Conservation (phyloP, 176 grass and related monocot species). For the Cenchrus fungigraminus region DNA sequence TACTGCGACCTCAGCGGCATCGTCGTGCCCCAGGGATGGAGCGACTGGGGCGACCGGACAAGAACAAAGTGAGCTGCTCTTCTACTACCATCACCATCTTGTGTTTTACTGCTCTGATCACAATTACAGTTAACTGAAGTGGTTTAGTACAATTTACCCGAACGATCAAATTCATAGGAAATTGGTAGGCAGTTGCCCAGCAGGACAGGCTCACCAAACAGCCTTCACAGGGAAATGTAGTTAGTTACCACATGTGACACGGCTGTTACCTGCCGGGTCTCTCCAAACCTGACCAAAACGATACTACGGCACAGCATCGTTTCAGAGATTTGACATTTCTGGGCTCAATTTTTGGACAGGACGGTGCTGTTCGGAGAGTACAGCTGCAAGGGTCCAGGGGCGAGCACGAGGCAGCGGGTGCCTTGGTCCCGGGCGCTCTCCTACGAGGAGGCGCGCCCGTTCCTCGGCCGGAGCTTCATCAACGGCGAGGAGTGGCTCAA, state of each 20-base stretch:
- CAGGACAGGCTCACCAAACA: constrained; percentile 42
- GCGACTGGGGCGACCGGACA: constrained; percentile 81
- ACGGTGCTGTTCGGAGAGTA: constrained; percentile 82
- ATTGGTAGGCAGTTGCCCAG: background rate
- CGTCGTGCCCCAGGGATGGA: constrained; percentile 82
- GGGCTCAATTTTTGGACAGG: constrained; percentile 47
- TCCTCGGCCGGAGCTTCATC: constrained; percentile 69
- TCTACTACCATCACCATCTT: background rate
- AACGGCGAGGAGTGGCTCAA: constrained; percentile 83
- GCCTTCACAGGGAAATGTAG: constrained; percentile 13
- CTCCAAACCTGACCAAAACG: constrained; percentile 2
- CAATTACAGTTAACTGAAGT: background rate
- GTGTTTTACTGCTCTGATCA: background rate
- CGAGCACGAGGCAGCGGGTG: constrained; percentile 58
- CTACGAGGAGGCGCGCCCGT: constrained; percentile 74
- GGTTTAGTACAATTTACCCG: background rate
- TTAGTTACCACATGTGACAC: constrained; percentile 31
- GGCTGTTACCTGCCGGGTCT: background rate
- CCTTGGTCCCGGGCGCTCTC: constrained; percentile 81
- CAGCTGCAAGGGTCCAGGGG: constrained; percentile 74
- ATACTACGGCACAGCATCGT: background rate
- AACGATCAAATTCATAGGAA: background rate
- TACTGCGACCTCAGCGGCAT: constrained; percentile 78
- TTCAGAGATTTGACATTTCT: constrained; percentile 13
- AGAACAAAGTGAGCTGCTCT: constrained; percentile 64